A percentile compares a stretch with the other conserved stretches of the same genome.
Conservation (phyloP, 192 early-diverging fungal genomes). For the Dissophora ornata region DNA sequence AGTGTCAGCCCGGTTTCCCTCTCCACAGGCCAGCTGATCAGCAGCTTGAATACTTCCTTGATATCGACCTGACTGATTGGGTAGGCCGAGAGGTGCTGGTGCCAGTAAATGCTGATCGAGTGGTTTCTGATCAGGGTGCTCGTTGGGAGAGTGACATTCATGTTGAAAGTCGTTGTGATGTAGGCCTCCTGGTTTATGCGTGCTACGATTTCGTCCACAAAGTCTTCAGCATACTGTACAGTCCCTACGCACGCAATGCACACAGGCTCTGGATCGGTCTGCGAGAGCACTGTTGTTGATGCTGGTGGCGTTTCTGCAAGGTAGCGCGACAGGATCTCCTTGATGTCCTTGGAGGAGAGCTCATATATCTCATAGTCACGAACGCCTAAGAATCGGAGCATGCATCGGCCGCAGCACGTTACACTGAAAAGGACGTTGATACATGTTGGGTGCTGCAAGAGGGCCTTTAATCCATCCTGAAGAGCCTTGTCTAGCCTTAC, state of each 20-base stretch:
- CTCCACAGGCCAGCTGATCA: conserved; percentile 56
- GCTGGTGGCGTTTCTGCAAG: background rate
- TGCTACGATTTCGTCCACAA: conserved; percentile 33
- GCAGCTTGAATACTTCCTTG: conserved; percentile 68
- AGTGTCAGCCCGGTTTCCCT: conserved; percentile 41
- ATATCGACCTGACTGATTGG: conserved; percentile 55
- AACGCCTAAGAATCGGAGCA: conserved; percentile 44
- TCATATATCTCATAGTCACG: conserved; percentile 46
- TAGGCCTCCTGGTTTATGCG: conserved; percentile 49
- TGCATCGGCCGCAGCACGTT: conserved; percentile 51
- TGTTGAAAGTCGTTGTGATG: conserved; percentile 39
- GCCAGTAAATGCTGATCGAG: conserved; percentile 39
- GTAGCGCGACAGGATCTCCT: conserved; percentile 5
- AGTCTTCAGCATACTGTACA: conserved; percentile 41
- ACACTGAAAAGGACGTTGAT: conserved; percentile 38
- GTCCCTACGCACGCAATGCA: conserved; percentile 52
- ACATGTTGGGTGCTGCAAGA: background rate
- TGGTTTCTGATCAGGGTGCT: conserved; percentile 57
- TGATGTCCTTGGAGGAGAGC: conserved; percentile 37
- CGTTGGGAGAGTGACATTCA: conserved; percentile 57
- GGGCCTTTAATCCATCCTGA: conserved; percentile 4
- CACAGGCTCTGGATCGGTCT: background rate
- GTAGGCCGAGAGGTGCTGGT: conserved; percentile 16
- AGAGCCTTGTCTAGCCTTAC: conserved; percentile 14
- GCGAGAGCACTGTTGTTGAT: background rate